phyloP scores from a whole-genome alignment of 1,284 basidiomycete genomes.

The Melanopsichium pennsylvanicum region DNA sequence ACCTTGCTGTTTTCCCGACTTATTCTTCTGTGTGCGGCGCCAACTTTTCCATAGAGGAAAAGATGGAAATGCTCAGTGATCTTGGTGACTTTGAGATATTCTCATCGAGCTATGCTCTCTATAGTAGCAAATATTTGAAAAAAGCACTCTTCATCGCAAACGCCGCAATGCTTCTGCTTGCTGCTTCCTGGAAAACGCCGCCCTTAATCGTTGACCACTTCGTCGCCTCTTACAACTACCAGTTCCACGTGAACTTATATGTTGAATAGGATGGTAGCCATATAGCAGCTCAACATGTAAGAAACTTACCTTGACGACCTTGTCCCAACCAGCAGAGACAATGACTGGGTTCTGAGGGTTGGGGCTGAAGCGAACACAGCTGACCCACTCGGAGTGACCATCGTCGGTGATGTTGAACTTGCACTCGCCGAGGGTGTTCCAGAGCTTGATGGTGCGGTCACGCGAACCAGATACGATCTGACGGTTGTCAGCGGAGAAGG shows the following conservation, averaged over 20 bases:
- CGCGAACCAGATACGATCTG: slow-evolving; percentile 99
- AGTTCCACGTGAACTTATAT: slow-evolving; percentile 1
- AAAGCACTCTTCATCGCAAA: slow-evolving; percentile 66
- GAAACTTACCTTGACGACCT: slow-evolving; percentile 93
- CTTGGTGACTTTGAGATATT: slow-evolving; percentile 76
- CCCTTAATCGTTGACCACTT: too few relatives aligned
- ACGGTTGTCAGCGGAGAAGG: slow-evolving; percentile 66
- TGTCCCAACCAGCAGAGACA: slow-evolving; percentile 99
- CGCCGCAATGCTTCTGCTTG: neutral
- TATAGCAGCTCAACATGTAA: too few relatives aligned
- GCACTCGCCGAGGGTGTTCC: slow-evolving; percentile 99
- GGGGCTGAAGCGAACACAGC: slow-evolving; percentile 98
- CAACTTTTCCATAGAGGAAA: neutral
- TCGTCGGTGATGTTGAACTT: slow-evolving; percentile 99
- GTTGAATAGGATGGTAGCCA: too few relatives aligned
- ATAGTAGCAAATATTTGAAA: slow-evolving; percentile 83
- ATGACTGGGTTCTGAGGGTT: slow-evolving; percentile 98
- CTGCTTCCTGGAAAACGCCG: neutral
- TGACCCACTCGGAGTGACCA: slow-evolving; percentile 82
- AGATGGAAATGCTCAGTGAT: slow-evolving; percentile 72
- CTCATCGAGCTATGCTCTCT: slow-evolving; percentile 76
- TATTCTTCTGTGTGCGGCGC: slow-evolving; percentile 4
- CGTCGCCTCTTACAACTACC: neutral
- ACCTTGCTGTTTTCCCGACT: neutral
- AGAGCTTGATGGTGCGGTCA: slow-evolving; percentile 96